Percentiles rank a stretch among this genome's conserved stretches.
Evolutionary conservation across 192 early-diverging fungal genomes (phyloP).

Genomic region (Coemansia sp.): DNA sequence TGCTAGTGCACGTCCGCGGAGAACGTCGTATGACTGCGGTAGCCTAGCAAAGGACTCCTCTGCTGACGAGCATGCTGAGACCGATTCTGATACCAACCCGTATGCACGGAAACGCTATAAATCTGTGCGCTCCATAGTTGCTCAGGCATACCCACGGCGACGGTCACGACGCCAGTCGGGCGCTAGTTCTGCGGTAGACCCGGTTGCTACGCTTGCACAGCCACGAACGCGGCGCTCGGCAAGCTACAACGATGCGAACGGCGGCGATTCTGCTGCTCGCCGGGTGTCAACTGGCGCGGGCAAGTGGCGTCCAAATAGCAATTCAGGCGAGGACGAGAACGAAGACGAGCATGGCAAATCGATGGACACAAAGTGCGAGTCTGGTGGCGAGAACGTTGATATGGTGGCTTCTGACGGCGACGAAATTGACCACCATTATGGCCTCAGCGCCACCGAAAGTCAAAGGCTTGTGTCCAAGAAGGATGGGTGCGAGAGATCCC

Average conservation of each 20-base stretch:
- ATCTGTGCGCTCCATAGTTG: constrained; percentile 45
- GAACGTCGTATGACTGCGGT: constrained; percentile 41
- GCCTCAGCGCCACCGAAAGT: neutral
- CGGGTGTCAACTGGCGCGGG: constrained; percentile 14
- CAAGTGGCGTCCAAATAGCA: constrained; percentile 29
- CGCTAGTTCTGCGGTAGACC: neutral
- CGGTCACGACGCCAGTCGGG: constrained; percentile 5
- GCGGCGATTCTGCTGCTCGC: neutral
- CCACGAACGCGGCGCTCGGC: constrained; percentile 36
- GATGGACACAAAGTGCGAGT: neutral
- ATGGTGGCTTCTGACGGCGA: neutral
- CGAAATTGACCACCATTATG: neutral
- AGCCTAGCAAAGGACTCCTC: neutral
- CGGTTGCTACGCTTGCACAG: neutral
- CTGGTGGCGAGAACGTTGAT: neutral
- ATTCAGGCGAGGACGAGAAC: neutral
- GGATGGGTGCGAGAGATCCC: neutral
- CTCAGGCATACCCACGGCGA: constrained; percentile 34
- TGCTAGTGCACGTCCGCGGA: constrained; percentile 20
- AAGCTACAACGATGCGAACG: constrained; percentile 26
- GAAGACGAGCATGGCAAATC: constrained; percentile 2
- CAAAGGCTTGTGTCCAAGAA: neutral
- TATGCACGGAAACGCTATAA: constrained; percentile 47
- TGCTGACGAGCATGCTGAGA: constrained; percentile 15
- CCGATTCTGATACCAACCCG: constrained; percentile 40